Conservation (phyloP, 1,139 yeast species). For the Torulaspora globosa region DNA sequence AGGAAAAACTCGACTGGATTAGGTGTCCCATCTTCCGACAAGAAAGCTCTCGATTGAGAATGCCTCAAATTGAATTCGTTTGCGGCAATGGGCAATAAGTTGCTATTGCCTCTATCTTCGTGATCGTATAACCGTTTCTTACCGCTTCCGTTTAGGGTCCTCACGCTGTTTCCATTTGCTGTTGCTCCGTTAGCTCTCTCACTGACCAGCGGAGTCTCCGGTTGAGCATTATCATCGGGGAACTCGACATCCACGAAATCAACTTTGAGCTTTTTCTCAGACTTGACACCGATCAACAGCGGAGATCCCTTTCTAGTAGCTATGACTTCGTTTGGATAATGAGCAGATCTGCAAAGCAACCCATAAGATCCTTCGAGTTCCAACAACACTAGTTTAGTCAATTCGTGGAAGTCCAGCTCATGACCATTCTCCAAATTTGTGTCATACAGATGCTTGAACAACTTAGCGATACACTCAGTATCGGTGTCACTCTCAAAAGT, state of each 20-base stretch:
- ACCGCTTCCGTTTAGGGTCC: conserved; percentile 20
- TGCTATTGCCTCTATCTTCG: conserved; percentile 33
- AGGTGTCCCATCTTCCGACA: conserved; percentile 87
- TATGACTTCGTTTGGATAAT: conserved; percentile 92
- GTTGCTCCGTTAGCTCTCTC: conserved; percentile 21
- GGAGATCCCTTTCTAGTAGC: conserved; percentile 99
- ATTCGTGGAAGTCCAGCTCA: conserved; percentile 79
- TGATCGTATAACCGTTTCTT: conserved; percentile 26
- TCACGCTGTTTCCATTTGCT: conserved; percentile 18
- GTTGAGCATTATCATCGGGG: conserved; percentile 52
- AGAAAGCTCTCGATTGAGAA: conserved; percentile 88
- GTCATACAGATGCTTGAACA: conserved; percentile 87
- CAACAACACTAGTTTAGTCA: conserved; percentile 86
- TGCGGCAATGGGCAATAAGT: conserved; percentile 45
- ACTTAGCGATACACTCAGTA: conserved; percentile 95
- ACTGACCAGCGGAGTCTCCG: conserved; percentile 35
- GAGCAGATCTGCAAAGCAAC: conserved; percentile 82
- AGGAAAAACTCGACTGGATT: conserved; percentile 94
- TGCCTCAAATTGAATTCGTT: conserved; percentile 60
- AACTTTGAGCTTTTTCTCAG: conserved; percentile 89
- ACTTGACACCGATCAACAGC: conserved; percentile 91
- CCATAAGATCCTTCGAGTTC: conserved; percentile 99
- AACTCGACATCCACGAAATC: conserved; percentile 98
- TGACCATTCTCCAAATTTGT: conserved; percentile 63
- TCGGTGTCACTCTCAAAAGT: conserved; percentile 91